Base-by-base conservation (phyloP, 768 basidiomycete species). In the Calocybe cyanea region DNA sequence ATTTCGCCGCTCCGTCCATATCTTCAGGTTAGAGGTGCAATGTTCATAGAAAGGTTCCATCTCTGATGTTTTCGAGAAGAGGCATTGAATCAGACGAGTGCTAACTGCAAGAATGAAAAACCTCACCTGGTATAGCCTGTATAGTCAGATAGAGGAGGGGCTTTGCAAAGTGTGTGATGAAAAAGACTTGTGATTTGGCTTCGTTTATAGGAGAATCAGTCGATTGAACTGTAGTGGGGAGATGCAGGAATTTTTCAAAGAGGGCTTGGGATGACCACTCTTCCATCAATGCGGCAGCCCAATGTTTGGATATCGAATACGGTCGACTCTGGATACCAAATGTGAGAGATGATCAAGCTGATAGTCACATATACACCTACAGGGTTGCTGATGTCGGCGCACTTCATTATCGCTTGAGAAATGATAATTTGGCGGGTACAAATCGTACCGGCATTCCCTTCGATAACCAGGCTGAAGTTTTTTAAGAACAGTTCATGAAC, bases 381-480 rank as follows among this genome's bases (percentile, higher is more conserved):
- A 13, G 96, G 95, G 63, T 99, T 99, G 62, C 91, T 93, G 58
- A 99, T 98, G 67, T 99, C 96, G 14, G 95, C 93, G 58, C 94
- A 96, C 66, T 99, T 98, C 63, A 99, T 83, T 41, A 99, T 68
- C 2, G 88, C 87, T 57, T 97, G 92, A 60, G 91, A 95, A 18
- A 92, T 64, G 43, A 95, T 65, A 19, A 87, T 70, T 54, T 86
- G 75, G 43, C 82, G 76, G 53, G 67, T 59, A 41, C 68, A 66
- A 35, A 77, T 56, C 8, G 73, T 58, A 14, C 56, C 60, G 17
- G 64, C 36, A 21, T 68, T 67, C 17, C 73, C 76, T 2, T 63
- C 57, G 31, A 85, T 63, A 19, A 83, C 58, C 6, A 60, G 59
- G 51, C 71, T 63, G 51, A 95, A 81, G 33, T 80, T 70, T 32